Base-by-base conservation (phyloP, 139 green algal species). In the Chlorella sp. region DNA sequence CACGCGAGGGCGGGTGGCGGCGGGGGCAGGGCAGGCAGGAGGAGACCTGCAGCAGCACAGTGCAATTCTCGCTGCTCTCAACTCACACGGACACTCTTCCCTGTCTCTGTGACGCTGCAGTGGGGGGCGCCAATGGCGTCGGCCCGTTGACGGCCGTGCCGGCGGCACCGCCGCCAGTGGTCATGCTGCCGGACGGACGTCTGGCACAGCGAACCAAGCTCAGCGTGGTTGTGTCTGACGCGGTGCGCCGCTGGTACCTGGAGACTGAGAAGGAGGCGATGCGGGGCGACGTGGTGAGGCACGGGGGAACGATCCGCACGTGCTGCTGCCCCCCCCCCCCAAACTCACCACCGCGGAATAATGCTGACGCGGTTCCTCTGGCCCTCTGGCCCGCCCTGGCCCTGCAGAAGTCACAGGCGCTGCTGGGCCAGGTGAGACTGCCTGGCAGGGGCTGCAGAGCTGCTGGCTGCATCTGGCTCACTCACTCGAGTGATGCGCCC, bases 371-470 rank as follows among this genome's bases (percentile, higher is more conserved):
- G 36, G 40, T 8, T 8, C 15, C 36, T 74, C 61, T 8, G 23
- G 46, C 19, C 8, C 29, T 27, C 9, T 59, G 27, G 4, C 40
- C 5, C 55, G 40, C 31, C 7, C n/a, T 4, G n/a, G 36, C 21
- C 1, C 23, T 87, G 65, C 89, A 94, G 83, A 91, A 95, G 72
- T 82, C 90, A 53, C 83, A 89, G 64, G 90, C 90, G 11, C 76
- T 95, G 45, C 77, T 95, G 35, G 89, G 89, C 0, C 86, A 94
- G n/a, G n/a, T n/a, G n/a, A n/a, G n/a, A n/a, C n/a, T n/a, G n/a
- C n/a, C n/a, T n/a, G n/a, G n/a, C n/a, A n/a, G n/a, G n/a, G n/a
- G 42, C n/a, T n/a, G n/a, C n/a, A n/a, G n/a, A n/a, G n/a, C n/a
- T n/a, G n/a, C n/a, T n/a, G n/a, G n/a, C n/a, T n/a, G n/a, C n/a